Evolutionary conservation across 441 rosid species (phyloP).

Genomic region (Kokia cookei): DNA sequence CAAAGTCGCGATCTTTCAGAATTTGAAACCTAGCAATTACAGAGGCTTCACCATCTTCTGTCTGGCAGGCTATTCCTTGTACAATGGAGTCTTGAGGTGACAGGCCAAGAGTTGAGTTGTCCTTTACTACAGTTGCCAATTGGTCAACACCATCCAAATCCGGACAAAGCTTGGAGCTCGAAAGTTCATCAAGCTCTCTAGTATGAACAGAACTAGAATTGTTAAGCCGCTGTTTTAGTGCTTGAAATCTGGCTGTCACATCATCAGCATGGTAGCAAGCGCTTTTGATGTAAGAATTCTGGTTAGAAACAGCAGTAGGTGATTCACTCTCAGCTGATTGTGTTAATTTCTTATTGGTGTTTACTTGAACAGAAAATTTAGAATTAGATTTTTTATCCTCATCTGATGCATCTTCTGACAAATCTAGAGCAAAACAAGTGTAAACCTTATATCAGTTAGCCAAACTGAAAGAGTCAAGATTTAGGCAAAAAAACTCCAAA

Average conservation of each 20-base stretch:
- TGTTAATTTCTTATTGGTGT: conserved; percentile 14
- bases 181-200: conserved; percentile 13
- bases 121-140: conserved; percentile 20
- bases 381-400: conserved; percentile 21
- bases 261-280: conserved; percentile 31
- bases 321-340: conserved; percentile 15
- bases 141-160: conserved; percentile 19
- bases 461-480: conserved; percentile 3
- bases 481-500: background rate
- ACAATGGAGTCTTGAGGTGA: conserved; percentile 8
- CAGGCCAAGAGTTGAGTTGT: conserved; percentile 3
- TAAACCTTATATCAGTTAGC: background rate
- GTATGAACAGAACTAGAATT: conserved; percentile 17
- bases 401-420: conserved; percentile 19
- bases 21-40: conserved; percentile 34
- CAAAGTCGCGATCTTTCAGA: conserved; percentile 25
- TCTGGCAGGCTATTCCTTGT: conserved; percentile 2
- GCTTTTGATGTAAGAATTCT: conserved; percentile 17
- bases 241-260: conserved; percentile 41
- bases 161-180: conserved; percentile 17
- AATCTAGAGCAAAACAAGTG: conserved; percentile 23
- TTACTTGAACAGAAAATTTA: conserved; percentile 14
- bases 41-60: conserved; percentile 27
- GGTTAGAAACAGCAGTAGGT: conserved; percentile 11
- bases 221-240: conserved; percentile 33